A percentile compares a stretch with the other conserved stretches of the same genome.
Evolutionary conservation across 805 yeast species (phyloP).

Genomic region (Metschnikowia bowlesiae): DNA sequence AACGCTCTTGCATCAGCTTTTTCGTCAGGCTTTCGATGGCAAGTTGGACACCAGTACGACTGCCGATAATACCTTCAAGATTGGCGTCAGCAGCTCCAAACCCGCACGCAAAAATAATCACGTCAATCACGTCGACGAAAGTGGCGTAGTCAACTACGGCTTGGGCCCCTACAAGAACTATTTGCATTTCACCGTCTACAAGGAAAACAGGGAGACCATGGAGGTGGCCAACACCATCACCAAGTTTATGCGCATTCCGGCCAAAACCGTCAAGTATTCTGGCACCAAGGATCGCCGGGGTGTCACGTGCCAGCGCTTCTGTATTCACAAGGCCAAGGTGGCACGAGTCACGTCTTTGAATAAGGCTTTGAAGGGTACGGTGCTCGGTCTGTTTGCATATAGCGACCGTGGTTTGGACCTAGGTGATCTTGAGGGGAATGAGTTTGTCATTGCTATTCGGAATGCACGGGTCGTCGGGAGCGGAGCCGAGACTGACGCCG

Average conservation of each 20-base stretch:
- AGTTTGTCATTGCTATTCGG: conserved; percentile 79
- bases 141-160: conserved; percentile 62
- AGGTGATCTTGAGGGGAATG: conserved; percentile 88
- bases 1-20: conserved; percentile 70
- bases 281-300: conserved; percentile 98
- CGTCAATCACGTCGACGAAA: conserved; percentile 38
- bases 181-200: conserved; percentile 76
- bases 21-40: conserved; percentile 69
- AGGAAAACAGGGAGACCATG: conserved; percentile 97
- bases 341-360: conserved; percentile 76
- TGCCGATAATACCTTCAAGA: conserved; percentile 56
- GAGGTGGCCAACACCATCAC: conserved; percentile 78
- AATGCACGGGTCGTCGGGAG: conserved; percentile 44
- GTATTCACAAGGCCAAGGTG: conserved; percentile 63
- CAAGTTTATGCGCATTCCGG: conserved; percentile 69
- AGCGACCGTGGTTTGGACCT: conserved; percentile 56
- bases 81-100: conserved; percentile 46
- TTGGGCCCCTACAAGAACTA: conserved; percentile 67
- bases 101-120: conserved; percentile 37
- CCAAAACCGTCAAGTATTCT: conserved; percentile 69
- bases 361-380: conserved; percentile 68
- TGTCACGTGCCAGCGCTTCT: conserved; percentile 81
- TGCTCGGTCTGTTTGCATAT: conserved; percentile 75
- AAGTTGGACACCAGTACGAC: conserved; percentile 79
- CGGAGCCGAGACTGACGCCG: neutral